Evolutionary conservation across 176 grass and related monocot genomes (phyloP).

Genomic region (Dactylis glomerata): DNA sequence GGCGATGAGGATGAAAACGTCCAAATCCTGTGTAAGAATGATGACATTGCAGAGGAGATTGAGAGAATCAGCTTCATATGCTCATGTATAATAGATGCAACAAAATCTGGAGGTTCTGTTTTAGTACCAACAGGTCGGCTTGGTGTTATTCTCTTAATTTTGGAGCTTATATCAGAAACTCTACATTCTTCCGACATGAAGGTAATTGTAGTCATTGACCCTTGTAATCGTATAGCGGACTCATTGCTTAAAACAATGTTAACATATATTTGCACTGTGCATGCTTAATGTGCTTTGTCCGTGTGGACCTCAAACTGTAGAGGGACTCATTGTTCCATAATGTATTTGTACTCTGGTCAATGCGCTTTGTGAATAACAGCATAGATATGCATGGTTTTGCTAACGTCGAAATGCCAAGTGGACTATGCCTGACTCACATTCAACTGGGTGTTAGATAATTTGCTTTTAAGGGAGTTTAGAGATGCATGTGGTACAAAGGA

Average conservation of each 20-base stretch:
- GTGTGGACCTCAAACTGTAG: background rate
- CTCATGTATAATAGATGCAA: constrained; percentile 67
- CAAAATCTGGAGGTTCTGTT: constrained; percentile 79
- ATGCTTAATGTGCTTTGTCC: background rate
- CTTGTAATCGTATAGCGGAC: background rate
- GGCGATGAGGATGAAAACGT: constrained; percentile 37
- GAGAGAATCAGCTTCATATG: constrained; percentile 80
- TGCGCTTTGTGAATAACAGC: constrained; percentile 2
- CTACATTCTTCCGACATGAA: constrained; percentile 50
- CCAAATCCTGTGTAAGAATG: constrained; percentile 38
- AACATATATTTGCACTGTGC: background rate
- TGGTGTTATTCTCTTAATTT: constrained; percentile 56
- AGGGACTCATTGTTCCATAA: background rate
- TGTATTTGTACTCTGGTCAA: background rate
- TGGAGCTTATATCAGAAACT: constrained; percentile 65
- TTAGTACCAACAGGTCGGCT: constrained; percentile 62
- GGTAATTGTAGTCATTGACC: constrained; percentile 39
- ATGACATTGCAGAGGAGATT: constrained; percentile 76
- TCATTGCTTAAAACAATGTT: background rate
- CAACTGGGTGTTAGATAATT: background rate
- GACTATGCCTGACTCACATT: background rate
- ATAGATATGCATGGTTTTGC: background rate
- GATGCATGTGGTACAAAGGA: background rate
- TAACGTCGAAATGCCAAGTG: constrained; percentile 22
- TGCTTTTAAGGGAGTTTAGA: background rate